phyloP scores from a whole-genome alignment of 2,329 filamentous ascomycete species.

The Thielaviopsis punctulata region DNA sequence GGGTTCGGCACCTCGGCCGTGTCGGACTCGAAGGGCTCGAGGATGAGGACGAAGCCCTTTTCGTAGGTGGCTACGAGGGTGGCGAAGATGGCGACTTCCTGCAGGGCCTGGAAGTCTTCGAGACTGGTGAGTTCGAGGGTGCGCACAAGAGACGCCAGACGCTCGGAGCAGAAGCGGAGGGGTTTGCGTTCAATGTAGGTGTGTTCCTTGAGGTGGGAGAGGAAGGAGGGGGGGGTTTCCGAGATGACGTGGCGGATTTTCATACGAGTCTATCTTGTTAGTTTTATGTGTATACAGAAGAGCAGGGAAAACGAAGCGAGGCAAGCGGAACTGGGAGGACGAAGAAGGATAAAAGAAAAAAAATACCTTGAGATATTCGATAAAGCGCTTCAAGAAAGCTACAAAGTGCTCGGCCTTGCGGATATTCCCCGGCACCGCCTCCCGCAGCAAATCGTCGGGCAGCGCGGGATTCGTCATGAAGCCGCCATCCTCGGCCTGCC shows the following conservation, averaged over 20 bases:
- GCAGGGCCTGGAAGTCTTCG: constrained; percentile 89
- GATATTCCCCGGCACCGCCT: constrained; percentile 94
- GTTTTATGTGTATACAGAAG: not conserved
- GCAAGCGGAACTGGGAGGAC: not conserved
- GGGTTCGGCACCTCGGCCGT: constrained; percentile 91
- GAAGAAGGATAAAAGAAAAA: not conserved
- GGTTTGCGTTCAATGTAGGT: constrained; percentile 98
- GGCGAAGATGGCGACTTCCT: constrained; percentile 95
- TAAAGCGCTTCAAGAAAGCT: constrained; percentile 85
- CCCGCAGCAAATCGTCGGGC: constrained; percentile 83
- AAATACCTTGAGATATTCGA: constrained; percentile 76
- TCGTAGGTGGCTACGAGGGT: constrained; percentile 94
- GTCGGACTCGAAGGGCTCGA: constrained; percentile 95
- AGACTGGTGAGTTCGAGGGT: constrained; percentile 94
- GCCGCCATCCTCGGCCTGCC: constrained; percentile 73
- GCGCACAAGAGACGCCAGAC: constrained; percentile 81
- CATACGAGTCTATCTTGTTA: constrained; percentile 60
- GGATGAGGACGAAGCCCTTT: constrained; percentile 83
- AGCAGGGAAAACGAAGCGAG: not conserved
- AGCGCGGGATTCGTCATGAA: constrained; percentile 95
- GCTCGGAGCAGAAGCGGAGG: constrained; percentile 82
- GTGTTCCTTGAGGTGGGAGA: constrained; percentile 81
- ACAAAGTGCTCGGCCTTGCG: constrained; percentile 90
- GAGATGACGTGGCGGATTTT: constrained; percentile 95
- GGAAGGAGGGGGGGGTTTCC: constrained; percentile 85